Evolutionary conservation across 495 filamentous ascomycete genomes (phyloP).

Genomic region (Thozetella sp.): DNA sequence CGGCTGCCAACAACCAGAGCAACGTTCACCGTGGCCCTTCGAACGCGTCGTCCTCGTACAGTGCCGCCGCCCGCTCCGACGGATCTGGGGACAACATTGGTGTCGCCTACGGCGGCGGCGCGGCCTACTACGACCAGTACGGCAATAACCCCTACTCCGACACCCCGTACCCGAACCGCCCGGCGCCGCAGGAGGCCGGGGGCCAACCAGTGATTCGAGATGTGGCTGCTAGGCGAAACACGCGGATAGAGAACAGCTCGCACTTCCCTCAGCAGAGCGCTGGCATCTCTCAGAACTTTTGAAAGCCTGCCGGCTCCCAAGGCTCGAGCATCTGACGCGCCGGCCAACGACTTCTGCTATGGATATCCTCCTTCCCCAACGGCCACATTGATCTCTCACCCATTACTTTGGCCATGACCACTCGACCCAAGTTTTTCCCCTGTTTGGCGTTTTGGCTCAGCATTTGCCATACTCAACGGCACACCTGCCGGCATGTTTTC

Average conservation of each 20-base stretch:
- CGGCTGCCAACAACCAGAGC: constrained; percentile 61
- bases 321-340: not conserved
- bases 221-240: constrained; percentile 87
- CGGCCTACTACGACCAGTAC: constrained; percentile 57
- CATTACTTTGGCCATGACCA: not conserved
- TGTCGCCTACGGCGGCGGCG: constrained; percentile 41
- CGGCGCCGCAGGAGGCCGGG: constrained; percentile 29
- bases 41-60: constrained; percentile 96
- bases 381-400: not conserved
- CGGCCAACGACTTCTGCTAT: not conserved
- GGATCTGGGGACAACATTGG: constrained; percentile 72
- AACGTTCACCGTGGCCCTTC: constrained; percentile 89
- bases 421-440: not conserved
- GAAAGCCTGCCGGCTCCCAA: constrained; percentile 14
- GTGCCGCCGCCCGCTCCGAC: constrained; percentile 79
- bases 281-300: constrained; percentile 99
- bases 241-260: constrained; percentile 85
- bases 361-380: not conserved
- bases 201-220: constrained; percentile 89
- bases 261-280: constrained; percentile 90
- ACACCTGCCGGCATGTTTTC: not conserved
- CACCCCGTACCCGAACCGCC: constrained; percentile 26
- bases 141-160: constrained; percentile 48
- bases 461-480: not conserved
- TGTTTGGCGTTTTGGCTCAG: not conserved